Evolutionary conservation across 192 early-diverging fungal species (phyloP).

Genomic region (Neocallimastix lanati): DNA sequence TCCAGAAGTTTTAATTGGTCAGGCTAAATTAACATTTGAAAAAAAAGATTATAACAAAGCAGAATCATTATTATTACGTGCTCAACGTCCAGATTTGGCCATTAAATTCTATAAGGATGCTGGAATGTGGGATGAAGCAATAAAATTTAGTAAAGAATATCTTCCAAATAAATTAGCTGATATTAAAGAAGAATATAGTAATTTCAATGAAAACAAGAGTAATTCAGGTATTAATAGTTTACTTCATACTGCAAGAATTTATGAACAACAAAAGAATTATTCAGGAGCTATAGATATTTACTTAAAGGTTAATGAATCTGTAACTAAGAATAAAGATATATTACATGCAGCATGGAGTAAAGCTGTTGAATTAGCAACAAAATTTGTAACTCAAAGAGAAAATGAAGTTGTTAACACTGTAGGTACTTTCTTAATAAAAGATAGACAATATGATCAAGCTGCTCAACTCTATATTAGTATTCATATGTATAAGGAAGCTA

Average conservation of each 20-base stretch:
- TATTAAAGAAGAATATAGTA: conserved; percentile 32
- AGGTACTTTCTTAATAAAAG: conserved; percentile 17
- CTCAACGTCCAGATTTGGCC: conserved; percentile 38
- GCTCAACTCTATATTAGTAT: conserved; percentile 27
- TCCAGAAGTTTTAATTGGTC: conserved; percentile 35
- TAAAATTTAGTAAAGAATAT: conserved; percentile 39
- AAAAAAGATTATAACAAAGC: conserved; percentile 26
- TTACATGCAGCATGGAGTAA: conserved; percentile 33
- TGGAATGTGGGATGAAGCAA: conserved; percentile 39
- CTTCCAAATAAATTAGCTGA: conserved; percentile 25
- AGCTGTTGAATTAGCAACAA: conserved; percentile 32
- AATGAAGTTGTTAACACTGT: conserved; percentile 25
- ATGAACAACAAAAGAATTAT: conserved; percentile 41
- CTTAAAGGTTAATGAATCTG: conserved; percentile 23
- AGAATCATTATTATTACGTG: conserved; percentile 34
- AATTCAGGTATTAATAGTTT: conserved; percentile 27
- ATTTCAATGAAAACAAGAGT: conserved; percentile 9
- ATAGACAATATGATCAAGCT: conserved; percentile 28
- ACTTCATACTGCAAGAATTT: conserved; percentile 16
- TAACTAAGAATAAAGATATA: conserved; percentile 18
- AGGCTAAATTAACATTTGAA: conserved; percentile 35
- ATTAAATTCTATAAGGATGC: conserved; percentile 37
- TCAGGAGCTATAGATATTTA: conserved; percentile 38
- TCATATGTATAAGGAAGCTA: conserved; percentile 37
- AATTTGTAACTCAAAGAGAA: conserved; percentile 32